These are phyloP conservation scores for Kluyveromyces dobzhanskii DNA, from an alignment of 805 yeast species.

Conservation along the genomic window DNA sequence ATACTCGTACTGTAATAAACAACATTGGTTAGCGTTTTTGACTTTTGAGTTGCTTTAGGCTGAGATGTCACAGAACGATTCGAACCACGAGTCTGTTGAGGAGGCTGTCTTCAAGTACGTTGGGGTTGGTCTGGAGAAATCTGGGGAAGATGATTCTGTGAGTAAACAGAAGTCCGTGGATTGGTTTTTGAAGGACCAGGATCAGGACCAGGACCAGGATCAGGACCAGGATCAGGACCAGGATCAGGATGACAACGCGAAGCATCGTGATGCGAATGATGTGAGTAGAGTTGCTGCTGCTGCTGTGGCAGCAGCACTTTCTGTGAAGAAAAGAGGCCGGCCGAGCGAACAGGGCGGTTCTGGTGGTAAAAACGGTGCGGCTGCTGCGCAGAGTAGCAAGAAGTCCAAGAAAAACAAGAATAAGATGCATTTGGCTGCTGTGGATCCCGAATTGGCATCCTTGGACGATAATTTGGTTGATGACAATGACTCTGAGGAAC, in stretches of 20 bases:
- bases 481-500: constrained; percentile 5
- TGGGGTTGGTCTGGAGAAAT: constrained; percentile 46
- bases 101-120: constrained; percentile 73
- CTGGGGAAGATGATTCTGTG: constrained; percentile 9
- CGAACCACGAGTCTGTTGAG: constrained; percentile 42
- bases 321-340: constrained; percentile 12
- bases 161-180: constrained; percentile 5
- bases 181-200: constrained; percentile 7
- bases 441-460: constrained; percentile 52
- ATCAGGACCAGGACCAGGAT: constrained; percentile 2
- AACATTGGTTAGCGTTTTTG: neutral
- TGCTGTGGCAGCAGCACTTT: constrained; percentile 29
- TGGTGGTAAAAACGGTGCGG: constrained; percentile 9
- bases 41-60: neutral
- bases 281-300: constrained; percentile 25
- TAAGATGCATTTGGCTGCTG: constrained; percentile 33
- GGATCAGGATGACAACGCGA: constrained; percentile 1
- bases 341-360: constrained; percentile 9
- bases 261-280: constrained; percentile 4
- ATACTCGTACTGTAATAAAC: too few relatives aligned
- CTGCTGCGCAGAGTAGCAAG: constrained; percentile 11
- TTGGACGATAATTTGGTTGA: constrained; percentile 30
- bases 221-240: constrained; percentile 5
- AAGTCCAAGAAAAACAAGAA: constrained; percentile 13
- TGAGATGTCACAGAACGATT: constrained; percentile 5